Evolutionary conservation across 148 eudicot species (phyloP), one percentile per base, ranked within the genome.

Genomic region (Pharnaceum exiguum): DNA sequence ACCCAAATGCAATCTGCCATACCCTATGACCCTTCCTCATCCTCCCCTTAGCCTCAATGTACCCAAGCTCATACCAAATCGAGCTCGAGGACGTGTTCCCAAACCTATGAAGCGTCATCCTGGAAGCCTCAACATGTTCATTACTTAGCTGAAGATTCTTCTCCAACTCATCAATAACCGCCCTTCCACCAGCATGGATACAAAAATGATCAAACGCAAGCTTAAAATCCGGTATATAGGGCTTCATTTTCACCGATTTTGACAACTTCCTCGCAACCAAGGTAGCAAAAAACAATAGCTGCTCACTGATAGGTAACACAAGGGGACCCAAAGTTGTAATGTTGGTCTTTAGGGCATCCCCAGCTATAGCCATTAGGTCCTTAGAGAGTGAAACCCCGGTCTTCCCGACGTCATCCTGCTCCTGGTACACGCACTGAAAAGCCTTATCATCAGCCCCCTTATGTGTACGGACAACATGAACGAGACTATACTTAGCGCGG

Each of bases 1-100:
- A 77, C 55, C 85, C 85, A 5, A 80, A 80, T 17, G 85, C 86
- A 13, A 81, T 81, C 37, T 81, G 86, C 86, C 86, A 81, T 0
- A 81, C 69, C 15, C 82, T 59, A 33, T 81, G 50, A 10, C 86
- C 86, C 46, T 36, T 77, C 63, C 48, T 62, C 65, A 81, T 72
- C 75, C 86, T 77, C 53, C 82, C 80, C 17, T 81, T 81, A 1
- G 86, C 86, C 66, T 81, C 86, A n/a, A 51, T 74, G 45, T 81
- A 81, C 1, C 71, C 82, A 15, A 81, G 54, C 57, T 81, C 86
- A 16, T 81, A 81, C 86, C 86, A 81, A 24, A 81, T 81, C 30
- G 86, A 81, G 43, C 86, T 81, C 29, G 86, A 81, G 2, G 80
- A 74, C 17, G 86, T 77, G 51, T 81, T 81, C 46, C 86, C 86